phyloP scores from a whole-genome alignment of 345 rosid genomes.

The Rhizophora apiculata region DNA sequence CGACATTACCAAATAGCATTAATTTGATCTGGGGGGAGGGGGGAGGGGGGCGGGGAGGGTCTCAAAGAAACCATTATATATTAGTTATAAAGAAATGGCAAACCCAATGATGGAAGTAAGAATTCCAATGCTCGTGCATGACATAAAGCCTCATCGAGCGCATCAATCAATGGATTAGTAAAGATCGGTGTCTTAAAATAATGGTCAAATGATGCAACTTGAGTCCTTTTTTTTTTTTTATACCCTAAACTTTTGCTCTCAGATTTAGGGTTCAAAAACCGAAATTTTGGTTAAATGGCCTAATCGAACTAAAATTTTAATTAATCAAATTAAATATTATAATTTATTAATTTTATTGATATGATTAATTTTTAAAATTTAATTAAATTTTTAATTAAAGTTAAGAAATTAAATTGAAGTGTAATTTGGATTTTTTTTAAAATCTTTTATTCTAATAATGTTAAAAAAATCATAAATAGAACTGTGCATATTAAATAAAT shows the following conservation, averaged over 20 bases:
- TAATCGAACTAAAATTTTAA: too few relatives aligned
- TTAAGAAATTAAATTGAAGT: too few relatives aligned
- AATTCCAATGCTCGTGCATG: constrained; percentile 6
- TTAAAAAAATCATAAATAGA: too few relatives aligned
- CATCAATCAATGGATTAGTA: background rate
- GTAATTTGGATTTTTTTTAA: too few relatives aligned
- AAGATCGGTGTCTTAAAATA: constrained; percentile 18
- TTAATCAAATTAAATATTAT: too few relatives aligned
- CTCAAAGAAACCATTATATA: background rate
- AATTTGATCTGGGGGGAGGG: too few relatives aligned
- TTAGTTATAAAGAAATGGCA: background rate
- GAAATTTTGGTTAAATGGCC: too few relatives aligned
- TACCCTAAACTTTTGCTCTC: background rate
- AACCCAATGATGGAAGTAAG: background rate
- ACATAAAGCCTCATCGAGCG: constrained; percentile 6
- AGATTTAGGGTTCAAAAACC: background rate
- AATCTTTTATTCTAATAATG: too few relatives aligned
- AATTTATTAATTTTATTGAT: too few relatives aligned
- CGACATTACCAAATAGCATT: background rate
- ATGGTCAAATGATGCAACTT: background rate
- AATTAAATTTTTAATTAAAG: too few relatives aligned
- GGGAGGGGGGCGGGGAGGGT: background rate
- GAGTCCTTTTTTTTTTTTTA: background rate
- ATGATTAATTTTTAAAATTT: too few relatives aligned
- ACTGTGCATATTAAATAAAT: too few relatives aligned